A percentile compares a stretch with the other conserved stretches of the same genome.
These are phyloP conservation scores for Gonapodya prolifera DNA, from an alignment of 192 early-diverging fungal species.

Conservation along the genomic window DNA sequence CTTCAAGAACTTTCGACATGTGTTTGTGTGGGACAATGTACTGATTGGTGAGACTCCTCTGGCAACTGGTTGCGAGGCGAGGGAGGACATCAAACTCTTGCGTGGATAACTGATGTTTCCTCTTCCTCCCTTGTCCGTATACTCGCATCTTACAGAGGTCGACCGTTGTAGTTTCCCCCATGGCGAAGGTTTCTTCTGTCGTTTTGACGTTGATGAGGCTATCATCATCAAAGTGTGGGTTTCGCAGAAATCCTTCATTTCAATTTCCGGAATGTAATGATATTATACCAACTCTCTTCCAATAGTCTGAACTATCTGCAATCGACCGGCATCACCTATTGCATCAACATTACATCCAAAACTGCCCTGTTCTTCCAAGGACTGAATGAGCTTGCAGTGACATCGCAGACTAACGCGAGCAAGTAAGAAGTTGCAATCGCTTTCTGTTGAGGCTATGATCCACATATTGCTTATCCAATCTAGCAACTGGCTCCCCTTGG, in stretches of 20 bases:
- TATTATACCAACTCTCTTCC: not conserved
- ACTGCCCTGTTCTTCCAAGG: not conserved
- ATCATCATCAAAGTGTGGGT: not conserved
- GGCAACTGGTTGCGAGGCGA: not conserved
- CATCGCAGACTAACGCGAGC: no score
- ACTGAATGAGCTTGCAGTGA: not conserved
- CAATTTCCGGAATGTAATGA: not conserved
- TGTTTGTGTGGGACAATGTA: not conserved
- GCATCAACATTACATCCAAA: not conserved
- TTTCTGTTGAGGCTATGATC: no score
- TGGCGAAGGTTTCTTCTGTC: not conserved
- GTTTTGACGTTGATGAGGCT: not conserved
- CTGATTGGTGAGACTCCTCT: not conserved
- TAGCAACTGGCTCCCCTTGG: no score
- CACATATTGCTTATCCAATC: no score
- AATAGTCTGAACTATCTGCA: not conserved
- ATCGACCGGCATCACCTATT: not conserved
- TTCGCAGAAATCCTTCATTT: not conserved
- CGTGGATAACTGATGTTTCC: no score
- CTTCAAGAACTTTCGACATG: not conserved
- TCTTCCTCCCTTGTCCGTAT: no score
- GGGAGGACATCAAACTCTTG: no score
- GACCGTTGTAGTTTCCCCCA: not conserved
- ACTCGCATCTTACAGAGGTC: no score
- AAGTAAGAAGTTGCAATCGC: no score